Percentiles rank a stretch among this genome's conserved stretches.
Evolutionary conservation across 129 eudicot genomes (phyloP).

Genomic region (Saussurea involucrata): DNA sequence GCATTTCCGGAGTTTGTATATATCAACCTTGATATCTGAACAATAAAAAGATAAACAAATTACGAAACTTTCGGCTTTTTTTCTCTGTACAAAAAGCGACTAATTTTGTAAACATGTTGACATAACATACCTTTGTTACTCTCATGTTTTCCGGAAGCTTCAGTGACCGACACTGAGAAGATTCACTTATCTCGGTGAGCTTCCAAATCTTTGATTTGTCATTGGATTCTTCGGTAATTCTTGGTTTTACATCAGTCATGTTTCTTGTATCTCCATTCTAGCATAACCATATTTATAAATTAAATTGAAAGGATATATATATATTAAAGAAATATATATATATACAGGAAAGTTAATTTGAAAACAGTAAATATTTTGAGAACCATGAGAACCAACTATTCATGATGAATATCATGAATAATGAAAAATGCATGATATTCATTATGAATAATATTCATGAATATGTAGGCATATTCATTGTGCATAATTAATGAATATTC

Average conservation of each 20-base stretch:
- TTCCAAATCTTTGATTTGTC: conserved; percentile 92
- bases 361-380: not conserved
- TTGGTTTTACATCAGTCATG: conserved; percentile 71
- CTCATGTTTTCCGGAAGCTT: conserved; percentile 83
- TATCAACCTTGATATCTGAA: conserved; percentile 79
- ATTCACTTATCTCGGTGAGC: conserved; percentile 71
- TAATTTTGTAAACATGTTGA: not conserved
- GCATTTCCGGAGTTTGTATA: conserved; percentile 93
- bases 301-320: not conserved
- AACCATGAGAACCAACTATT: not conserved
- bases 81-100: not conserved
- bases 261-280: conserved; percentile 82
- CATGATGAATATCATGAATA: not conserved
- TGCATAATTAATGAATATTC: not conserved
- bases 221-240: conserved; percentile 74
- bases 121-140: conserved; percentile 66
- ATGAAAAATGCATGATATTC: not conserved
- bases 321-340: not conserved
- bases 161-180: conserved; percentile 85
- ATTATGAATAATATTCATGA: not conserved
- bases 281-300: conserved; percentile 13
- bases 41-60: not conserved
- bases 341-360: not conserved
- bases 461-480: not conserved
- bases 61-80: not conserved